phyloP scores from a whole-genome alignment of 148 eudicot species.

The Cornus suecica region DNA sequence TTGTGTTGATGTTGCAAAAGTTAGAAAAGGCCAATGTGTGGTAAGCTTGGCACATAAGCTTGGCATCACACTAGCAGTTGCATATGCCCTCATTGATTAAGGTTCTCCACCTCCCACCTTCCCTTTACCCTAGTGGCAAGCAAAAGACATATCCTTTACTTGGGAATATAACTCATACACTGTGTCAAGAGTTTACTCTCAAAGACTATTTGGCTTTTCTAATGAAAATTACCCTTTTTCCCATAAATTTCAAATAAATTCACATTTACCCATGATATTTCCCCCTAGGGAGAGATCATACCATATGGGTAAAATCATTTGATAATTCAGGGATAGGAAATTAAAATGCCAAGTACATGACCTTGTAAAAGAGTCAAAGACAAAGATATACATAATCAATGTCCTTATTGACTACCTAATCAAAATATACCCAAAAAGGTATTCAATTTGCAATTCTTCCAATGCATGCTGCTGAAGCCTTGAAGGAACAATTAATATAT shows the following conservation, averaged over 20 bases:
- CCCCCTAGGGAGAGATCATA: too few relatives aligned
- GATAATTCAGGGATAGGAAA: too few relatives aligned
- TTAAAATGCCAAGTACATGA: background rate
- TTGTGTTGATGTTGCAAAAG: conserved; percentile 6
- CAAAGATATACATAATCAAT: conserved; percentile 4
- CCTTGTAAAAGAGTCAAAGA: background rate
- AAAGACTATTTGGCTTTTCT: background rate
- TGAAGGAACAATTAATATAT: too few relatives aligned
- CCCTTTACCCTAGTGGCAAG: conserved; percentile 45
- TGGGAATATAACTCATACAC: conserved; percentile 4
- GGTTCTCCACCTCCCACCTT: conserved; percentile 26
- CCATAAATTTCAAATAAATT: too few relatives aligned
- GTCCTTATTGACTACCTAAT: background rate
- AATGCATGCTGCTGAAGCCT: background rate
- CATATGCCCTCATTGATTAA: conserved; percentile 19
- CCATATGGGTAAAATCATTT: too few relatives aligned
- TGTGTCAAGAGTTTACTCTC: conserved; percentile 13
- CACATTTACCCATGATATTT: too few relatives aligned
- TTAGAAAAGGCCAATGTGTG: conserved; percentile 1
- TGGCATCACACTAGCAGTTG: conserved; percentile 40
- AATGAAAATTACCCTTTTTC: too few relatives aligned
- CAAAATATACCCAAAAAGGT: background rate
- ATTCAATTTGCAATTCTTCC: background rate
- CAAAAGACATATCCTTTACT: conserved; percentile 45
- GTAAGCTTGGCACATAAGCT: conserved; percentile 47